Conservation (phyloP, 2,329 filamentous ascomycete species). For the Helicocarpus griseus region DNA sequence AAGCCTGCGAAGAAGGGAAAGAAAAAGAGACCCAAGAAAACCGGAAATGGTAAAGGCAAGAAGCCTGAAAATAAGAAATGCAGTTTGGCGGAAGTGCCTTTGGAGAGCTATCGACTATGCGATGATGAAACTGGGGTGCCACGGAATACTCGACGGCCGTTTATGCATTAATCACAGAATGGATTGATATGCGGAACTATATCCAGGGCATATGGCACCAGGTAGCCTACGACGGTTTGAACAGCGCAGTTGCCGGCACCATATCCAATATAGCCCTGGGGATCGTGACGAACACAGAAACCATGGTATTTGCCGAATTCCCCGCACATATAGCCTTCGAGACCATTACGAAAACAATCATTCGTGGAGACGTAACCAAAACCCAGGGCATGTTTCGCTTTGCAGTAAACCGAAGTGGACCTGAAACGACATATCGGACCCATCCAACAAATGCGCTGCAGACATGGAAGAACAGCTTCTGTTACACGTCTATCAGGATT, state of each 20-base stretch:
- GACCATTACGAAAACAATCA: constrained; percentile 34
- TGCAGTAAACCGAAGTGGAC: constrained; percentile 9
- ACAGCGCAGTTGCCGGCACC: constrained; percentile 37
- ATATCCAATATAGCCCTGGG: constrained; percentile 34
- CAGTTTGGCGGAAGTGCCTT: constrained; percentile 28
- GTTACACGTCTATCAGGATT: constrained; percentile 33
- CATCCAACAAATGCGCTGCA: too few species aligned
- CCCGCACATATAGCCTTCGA: constrained; percentile 37
- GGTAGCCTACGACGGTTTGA: constrained; percentile 37
- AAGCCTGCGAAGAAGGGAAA: constrained; percentile 18
- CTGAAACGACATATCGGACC: too few species aligned
- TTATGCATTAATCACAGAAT: constrained; percentile 30
- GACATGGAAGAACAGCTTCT: constrained; percentile 39
- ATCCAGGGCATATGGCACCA: constrained; percentile 36
- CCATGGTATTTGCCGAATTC: constrained; percentile 38
- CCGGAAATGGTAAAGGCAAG: constrained; percentile 16
- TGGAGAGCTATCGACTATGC: constrained; percentile 39
- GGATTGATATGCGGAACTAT: constrained; percentile 30
- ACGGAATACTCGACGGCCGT: constrained; percentile 39
- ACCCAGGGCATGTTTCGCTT: constrained; percentile 18
- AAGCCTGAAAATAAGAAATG: constrained; percentile 11
- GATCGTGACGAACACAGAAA: constrained; percentile 33
- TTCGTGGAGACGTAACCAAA: constrained; percentile 27
- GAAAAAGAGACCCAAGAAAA: constrained; percentile 20
- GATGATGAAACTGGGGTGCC: constrained; percentile 26